A percentile compares a stretch with the other conserved stretches of the same genome.
Conservation (phyloP, 768 basidiomycete species). For the Boletellus emodensis region DNA sequence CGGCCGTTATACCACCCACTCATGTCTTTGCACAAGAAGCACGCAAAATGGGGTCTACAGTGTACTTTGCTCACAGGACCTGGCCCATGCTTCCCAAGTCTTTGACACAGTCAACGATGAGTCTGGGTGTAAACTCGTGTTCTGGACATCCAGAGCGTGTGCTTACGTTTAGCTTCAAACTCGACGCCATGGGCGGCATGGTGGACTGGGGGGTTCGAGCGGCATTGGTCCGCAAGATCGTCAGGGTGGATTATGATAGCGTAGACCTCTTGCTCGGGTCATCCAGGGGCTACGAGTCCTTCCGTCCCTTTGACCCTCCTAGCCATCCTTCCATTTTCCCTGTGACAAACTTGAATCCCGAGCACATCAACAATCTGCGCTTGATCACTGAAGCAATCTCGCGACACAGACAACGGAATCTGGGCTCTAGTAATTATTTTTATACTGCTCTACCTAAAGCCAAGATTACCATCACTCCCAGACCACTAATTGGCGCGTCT, state of each 20-base stretch:
- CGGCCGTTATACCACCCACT: conserved; percentile 65
- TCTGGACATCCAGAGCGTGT: conserved; percentile 48
- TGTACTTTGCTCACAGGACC: conserved; percentile 64
- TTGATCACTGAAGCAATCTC: conserved; percentile 29
- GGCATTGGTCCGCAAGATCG: conserved; percentile 69
- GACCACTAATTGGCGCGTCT: conserved; percentile 32
- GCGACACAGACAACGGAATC: conserved; percentile 22
- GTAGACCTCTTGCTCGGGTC: conserved; percentile 53
- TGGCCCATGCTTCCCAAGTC: conserved; percentile 70
- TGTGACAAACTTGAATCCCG: conserved; percentile 6
- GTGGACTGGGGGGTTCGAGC: conserved; percentile 66
- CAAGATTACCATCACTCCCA: conserved; percentile 26
- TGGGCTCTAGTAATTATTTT: conserved; percentile 21
- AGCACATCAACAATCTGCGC: conserved; percentile 29
- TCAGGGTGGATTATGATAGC: conserved; percentile 58
- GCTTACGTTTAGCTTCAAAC: conserved; percentile 75
- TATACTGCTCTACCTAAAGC: conserved; percentile 23
- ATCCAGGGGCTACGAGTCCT: conserved; percentile 3
- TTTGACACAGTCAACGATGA: conserved; percentile 48
- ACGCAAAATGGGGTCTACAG: conserved; percentile 42
- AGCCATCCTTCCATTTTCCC: not conserved
- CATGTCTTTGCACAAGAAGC: conserved; percentile 63
- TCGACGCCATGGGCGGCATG: conserved; percentile 61
- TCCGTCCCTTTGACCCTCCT: conserved; percentile 20
- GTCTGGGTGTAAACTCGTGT: conserved; percentile 38